Evolutionary conservation across 176 grass and related monocot genomes (phyloP), one percentile per base, ranked within the genome.

Genomic region (Pontederia crassipes): DNA sequence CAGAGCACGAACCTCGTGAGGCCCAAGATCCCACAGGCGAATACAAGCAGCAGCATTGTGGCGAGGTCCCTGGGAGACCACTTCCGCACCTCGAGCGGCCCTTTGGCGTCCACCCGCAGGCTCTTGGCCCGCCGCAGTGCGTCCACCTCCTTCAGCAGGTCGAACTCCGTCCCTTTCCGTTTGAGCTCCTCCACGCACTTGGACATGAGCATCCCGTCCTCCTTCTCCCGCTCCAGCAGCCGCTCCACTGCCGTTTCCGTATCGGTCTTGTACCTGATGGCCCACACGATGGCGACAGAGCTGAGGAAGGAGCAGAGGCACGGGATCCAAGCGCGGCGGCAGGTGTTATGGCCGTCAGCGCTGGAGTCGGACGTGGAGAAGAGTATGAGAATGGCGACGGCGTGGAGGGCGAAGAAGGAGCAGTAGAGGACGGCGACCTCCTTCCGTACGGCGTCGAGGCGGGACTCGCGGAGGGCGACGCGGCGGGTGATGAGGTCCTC

Each of bases 61-160:
- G 76, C 58, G 29, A 91, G 80, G 78, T 97, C 92, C 75, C 76
- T 81, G 2, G 72, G 28, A 8, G 86, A 76, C 82, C 85, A 95
- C 16, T 83, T 64, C 70, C 75, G 72, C 11, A 74, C 58, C 12
- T 65, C 49, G 1, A 74, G 71, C 17, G 32, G 47, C 49, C 62
- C 81, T 77, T 97, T 97, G 67, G 87, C 78, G 78, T 97, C 92
- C 47, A 91, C 81, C 46, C 83, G 72, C 56, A 97, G 77, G 85
- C 81, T 88, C 79, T 97, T 97, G 29, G 92, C 92, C 29, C 84
- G 54, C 53, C 84, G 79, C 71, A 97, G 84, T 29, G 87, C 87
- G 79, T 97, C 87, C 28, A 97, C 92, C 55, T 97, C 92, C 85
- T 97, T 97, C 52, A 91, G 82, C 15, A 97, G 81, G 59, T 97